These are phyloP conservation scores for Lagenaria siceraria DNA, from an alignment of 306 rosid genomes.

Conservation along the genomic window DNA sequence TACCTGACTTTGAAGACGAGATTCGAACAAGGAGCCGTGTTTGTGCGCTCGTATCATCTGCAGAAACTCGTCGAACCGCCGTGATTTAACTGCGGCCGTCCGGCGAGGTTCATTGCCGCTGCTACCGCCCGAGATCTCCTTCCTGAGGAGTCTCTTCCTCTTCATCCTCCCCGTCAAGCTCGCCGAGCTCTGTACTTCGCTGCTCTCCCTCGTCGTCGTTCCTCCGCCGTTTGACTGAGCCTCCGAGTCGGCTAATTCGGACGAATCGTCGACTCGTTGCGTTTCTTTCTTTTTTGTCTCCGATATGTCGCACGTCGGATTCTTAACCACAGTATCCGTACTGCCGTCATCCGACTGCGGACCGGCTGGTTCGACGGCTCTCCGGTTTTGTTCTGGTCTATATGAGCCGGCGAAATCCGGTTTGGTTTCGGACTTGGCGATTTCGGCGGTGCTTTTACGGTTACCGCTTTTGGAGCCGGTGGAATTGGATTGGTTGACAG, in stretches of 20 bases:
- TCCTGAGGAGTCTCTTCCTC: slow-evolving; percentile 17
- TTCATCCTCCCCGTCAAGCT: slow-evolving; percentile 43
- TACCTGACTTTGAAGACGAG: slow-evolving; percentile 73
- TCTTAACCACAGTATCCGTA: slow-evolving; percentile 37
- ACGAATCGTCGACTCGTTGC: slow-evolving; percentile 29
- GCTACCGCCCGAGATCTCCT: slow-evolving; percentile 19
- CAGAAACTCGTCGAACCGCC: slow-evolving; percentile 41
- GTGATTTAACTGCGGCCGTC: slow-evolving; percentile 23
- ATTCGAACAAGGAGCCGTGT: slow-evolving; percentile 49
- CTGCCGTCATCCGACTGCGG: slow-evolving; percentile 64
- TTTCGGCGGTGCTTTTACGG: slow-evolving; percentile 24
- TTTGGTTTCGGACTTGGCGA: slow-evolving; percentile 8
- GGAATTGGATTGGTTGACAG: slow-evolving; percentile 75
- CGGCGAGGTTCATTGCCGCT: slow-evolving; percentile 14
- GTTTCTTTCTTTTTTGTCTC: slow-evolving; percentile 36
- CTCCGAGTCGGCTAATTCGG: slow-evolving; percentile 51
- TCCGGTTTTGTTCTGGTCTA: slow-evolving; percentile 23
- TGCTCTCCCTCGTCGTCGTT: slow-evolving; percentile 38
- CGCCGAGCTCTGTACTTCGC: slow-evolving; percentile 82
- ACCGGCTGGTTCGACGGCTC: slow-evolving; percentile 17
- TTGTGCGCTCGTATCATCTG: slow-evolving; percentile 46
- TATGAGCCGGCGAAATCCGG: slow-evolving; percentile 5
- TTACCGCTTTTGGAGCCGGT: slow-evolving; percentile 52
- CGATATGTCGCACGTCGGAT: slow-evolving; percentile 24
- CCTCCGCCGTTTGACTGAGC: slow-evolving; percentile 39